These are phyloP conservation scores for Pestalotiopsis sp. DNA, from an alignment of 2,329 filamentous ascomycete species.

Conservation along the genomic window DNA sequence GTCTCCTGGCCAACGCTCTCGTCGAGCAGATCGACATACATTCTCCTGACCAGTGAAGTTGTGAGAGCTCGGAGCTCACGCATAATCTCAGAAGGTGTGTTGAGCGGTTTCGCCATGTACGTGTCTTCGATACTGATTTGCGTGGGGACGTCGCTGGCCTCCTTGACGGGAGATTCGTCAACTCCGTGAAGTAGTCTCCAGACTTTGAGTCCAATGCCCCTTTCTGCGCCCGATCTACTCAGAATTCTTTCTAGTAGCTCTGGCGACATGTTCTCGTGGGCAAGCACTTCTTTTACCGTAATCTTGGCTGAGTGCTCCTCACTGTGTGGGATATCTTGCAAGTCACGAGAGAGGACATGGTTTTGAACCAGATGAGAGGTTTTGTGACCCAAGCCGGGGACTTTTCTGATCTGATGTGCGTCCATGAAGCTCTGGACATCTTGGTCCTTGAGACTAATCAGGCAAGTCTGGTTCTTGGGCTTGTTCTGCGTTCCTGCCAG, in stretches of 20 bases:
- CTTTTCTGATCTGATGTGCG: slow-evolving; percentile 71
- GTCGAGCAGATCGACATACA: slow-evolving; percentile 73
- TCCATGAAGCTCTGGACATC: slow-evolving; percentile 73
- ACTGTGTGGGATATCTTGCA: slow-evolving; percentile 36
- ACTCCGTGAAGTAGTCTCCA: slow-evolving; percentile 84
- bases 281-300: slow-evolving; percentile 67
- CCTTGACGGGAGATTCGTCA: slow-evolving; percentile 74
- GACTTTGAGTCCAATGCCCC: slow-evolving; percentile 70
- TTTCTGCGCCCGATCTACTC: slow-evolving; percentile 68
- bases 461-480: slow-evolving; percentile 82
- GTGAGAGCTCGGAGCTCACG: slow-evolving; percentile 72
- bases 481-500: slow-evolving; percentile 84
- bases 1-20: slow-evolving; percentile 32
- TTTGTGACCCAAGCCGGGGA: slow-evolving; percentile 86
- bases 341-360: slow-evolving; percentile 46
- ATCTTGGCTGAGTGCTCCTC: slow-evolving; percentile 47
- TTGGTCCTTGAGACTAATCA: slow-evolving; percentile 66
- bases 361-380: slow-evolving; percentile 69
- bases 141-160: slow-evolving; percentile 71
- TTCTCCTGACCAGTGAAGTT: slow-evolving; percentile 72
- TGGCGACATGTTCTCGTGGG: slow-evolving; percentile 64
- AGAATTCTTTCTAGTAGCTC: slow-evolving; percentile 70
- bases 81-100: slow-evolving; percentile 63
- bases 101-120: slow-evolving; percentile 70
- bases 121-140: slow-evolving; percentile 97